Conservation (phyloP, 257 asterid genomes). For the Nicotiana benthamiana region DNA sequence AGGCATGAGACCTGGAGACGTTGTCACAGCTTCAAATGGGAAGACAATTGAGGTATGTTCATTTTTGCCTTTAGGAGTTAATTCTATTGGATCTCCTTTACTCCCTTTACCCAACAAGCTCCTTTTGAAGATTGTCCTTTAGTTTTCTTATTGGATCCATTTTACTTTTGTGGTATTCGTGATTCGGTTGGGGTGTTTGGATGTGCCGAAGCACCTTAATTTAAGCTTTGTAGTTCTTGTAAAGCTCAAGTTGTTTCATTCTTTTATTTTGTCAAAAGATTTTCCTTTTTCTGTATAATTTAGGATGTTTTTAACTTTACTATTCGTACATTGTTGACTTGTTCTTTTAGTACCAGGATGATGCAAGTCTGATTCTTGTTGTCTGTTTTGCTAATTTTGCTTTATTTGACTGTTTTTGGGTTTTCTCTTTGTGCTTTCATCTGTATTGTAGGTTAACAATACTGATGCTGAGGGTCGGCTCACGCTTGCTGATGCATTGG, state of each 20-base stretch:
- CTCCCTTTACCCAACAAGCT: background rate
- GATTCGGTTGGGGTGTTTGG: background rate
- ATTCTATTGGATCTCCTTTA: background rate
- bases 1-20: slow-evolving; percentile 94
- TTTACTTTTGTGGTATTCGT: background rate
- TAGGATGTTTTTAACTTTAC: no score
- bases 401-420: background rate
- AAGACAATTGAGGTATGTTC: slow-evolving; percentile 78
- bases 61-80: background rate
- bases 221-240: background rate
- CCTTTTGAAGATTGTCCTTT: background rate
- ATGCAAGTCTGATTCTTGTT: background rate
- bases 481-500: slow-evolving; percentile 94
- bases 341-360: background rate
- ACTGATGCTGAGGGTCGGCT: slow-evolving; percentile 99
- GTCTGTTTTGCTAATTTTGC: background rate
- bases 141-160: background rate
- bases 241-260: background rate
- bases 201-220: background rate
- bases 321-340: no score
- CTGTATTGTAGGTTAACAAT: slow-evolving; percentile 70
- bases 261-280: background rate
- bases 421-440: background rate
- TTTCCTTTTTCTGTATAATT: background rate
- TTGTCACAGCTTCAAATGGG: slow-evolving; percentile 89